phyloP scores from a whole-genome alignment of 306 rosid genomes.

The Oxytropis ochrocephala region DNA sequence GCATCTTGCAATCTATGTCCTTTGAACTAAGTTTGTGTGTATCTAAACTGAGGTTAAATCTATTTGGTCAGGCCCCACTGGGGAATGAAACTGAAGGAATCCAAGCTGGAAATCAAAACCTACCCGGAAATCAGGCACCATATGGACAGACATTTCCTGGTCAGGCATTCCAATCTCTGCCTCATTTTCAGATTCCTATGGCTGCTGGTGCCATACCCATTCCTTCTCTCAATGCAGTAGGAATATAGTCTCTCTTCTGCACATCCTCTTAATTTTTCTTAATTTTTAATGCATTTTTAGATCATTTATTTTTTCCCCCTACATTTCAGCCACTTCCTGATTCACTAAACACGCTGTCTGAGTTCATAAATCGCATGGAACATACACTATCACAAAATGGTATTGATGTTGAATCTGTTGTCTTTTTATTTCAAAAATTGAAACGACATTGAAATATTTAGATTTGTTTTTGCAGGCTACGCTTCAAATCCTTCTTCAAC shows the following conservation, averaged over 20 bases:
- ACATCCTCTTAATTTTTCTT: not conserved
- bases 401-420: conserved; percentile 18
- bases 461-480: conserved; percentile 39
- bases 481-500: conserved; percentile 40
- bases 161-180: conserved; percentile 56
- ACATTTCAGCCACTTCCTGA: conserved; percentile 81
- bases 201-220: conserved; percentile 57
- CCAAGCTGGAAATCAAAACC: conserved; percentile 37
- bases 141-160: conserved; percentile 60
- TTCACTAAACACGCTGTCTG: conserved; percentile 69
- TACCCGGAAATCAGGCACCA: conserved; percentile 51
- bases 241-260: conserved; percentile 11
- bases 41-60: conserved; percentile 30
- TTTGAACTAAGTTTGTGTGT: conserved; percentile 4
- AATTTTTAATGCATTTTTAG: not conserved
- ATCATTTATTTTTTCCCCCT: not conserved
- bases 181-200: conserved; percentile 73
- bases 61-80: conserved; percentile 39
- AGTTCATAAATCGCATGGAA: conserved; percentile 85
- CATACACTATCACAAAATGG: conserved; percentile 61
- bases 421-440: conserved; percentile 4
- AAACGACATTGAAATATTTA: conserved; percentile 8
- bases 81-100: conserved; percentile 55
- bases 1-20: not conserved
- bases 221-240: conserved; percentile 69